Evolutionary conservation across 495 filamentous ascomycete species (phyloP).

Genomic region (Xylaria curta): DNA sequence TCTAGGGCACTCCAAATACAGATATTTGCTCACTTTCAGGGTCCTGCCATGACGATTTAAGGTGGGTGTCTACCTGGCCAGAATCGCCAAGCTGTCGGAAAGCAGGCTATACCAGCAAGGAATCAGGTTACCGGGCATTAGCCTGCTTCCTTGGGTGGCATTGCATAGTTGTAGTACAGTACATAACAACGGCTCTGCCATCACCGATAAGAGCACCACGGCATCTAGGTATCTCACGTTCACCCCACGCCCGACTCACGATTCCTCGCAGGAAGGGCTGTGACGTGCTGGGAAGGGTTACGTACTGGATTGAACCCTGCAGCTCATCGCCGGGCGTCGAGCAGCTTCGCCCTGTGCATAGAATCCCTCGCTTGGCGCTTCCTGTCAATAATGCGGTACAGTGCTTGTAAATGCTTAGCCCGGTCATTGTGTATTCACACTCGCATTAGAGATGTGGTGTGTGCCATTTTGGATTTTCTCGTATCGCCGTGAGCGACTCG

Average conservation of each 20-base stretch:
- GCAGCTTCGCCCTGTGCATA: neutral
- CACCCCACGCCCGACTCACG: neutral
- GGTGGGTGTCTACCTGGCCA: neutral
- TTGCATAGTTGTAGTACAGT: conserved; percentile 2
- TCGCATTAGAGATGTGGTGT: neutral
- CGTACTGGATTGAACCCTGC: neutral
- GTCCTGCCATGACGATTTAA: neutral
- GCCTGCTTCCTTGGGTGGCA: neutral
- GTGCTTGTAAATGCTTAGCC: neutral
- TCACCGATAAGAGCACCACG: neutral
- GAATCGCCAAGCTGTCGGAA: neutral
- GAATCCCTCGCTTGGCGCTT: conserved; percentile 17
- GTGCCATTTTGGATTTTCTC: neutral
- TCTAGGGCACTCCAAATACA: neutral
- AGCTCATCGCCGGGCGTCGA: conserved; percentile 6
- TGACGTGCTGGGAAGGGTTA: neutral
- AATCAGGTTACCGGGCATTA: neutral
- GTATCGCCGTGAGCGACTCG: neutral
- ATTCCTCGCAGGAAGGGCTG: neutral
- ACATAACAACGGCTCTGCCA: neutral
- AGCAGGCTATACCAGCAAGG: neutral
- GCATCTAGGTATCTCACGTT: neutral
- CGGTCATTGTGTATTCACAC: no score
- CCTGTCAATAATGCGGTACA: neutral
- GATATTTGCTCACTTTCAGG: conserved; percentile 1